A percentile compares a stretch with the other conserved stretches of the same genome.
Conservation (phyloP, 768 basidiomycete species). For the Podaxis sp. region DNA sequence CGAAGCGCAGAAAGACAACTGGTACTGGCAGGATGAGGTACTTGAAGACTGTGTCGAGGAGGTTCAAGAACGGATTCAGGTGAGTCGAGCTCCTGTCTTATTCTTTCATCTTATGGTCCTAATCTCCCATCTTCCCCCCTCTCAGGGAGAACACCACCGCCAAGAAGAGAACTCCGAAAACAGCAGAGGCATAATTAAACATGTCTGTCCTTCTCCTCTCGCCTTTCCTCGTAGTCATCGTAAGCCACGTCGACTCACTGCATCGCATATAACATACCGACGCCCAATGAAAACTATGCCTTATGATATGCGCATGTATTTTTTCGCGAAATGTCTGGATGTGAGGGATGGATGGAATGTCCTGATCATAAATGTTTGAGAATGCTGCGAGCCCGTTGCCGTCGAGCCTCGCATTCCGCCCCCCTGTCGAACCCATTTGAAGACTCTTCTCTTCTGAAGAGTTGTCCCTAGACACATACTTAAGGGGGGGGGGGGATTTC, state of each 20-base stretch:
- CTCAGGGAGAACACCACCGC: conserved; percentile 86
- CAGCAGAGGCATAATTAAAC: conserved; percentile 12
- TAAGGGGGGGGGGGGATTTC: no score
- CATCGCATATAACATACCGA: conserved; percentile 3
- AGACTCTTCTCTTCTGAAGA: no score
- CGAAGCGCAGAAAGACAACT: conserved; percentile 99
- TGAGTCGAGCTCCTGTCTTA: conserved; percentile 28
- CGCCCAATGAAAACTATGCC: conserved; percentile 11
- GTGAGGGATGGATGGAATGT: no score
- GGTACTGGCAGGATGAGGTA: conserved; percentile 95
- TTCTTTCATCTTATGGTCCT: conserved; percentile 1
- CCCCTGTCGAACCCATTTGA: no score
- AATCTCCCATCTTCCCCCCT: not conserved
- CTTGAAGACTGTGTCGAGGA: conserved; percentile 88
- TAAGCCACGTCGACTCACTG: not conserved
- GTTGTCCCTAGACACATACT: no score
- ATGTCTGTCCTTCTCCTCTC: not conserved
- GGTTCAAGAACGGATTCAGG: conserved; percentile 99
- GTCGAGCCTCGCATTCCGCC: no score
- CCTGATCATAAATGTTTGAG: not conserved
- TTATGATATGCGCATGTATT: not conserved
- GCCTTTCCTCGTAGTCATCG: not conserved
- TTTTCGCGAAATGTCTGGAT: not conserved
- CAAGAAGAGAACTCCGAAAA: conserved; percentile 64
- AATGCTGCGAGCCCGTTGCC: not conserved